Evolutionary conservation across 1,284 basidiomycete genomes (phyloP).

Genomic region (Trametes sp.): DNA sequence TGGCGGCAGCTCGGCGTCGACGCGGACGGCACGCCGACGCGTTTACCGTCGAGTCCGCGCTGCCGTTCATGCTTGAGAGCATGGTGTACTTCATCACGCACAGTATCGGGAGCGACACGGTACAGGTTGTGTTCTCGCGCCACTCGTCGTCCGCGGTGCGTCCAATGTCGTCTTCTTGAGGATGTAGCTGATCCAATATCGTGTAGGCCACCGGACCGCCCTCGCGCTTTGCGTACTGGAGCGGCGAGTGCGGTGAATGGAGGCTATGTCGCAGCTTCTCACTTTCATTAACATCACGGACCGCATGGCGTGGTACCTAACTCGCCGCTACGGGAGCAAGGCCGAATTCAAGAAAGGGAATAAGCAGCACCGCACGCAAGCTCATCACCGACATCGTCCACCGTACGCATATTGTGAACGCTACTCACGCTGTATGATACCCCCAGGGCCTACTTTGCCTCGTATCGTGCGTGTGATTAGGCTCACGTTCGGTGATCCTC

Average conservation of each 20-base stretch:
- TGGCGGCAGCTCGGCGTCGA: neutral
- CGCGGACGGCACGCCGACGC: conserved; percentile 5
- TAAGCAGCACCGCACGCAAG: neutral
- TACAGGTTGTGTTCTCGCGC: conserved; percentile 24
- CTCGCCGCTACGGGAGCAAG: neutral
- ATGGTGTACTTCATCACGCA: conserved; percentile 22
- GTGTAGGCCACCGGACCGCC: conserved; percentile 40
- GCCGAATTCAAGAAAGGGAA: neutral
- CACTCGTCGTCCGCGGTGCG: conserved; percentile 33
- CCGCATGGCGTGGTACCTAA: neutral
- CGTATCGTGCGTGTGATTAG: too few relatives aligned
- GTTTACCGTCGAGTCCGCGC: conserved; percentile 28
- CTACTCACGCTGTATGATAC: neutral
- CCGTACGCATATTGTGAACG: neutral
- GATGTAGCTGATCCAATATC: neutral
- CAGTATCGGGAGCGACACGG: conserved; percentile 22
- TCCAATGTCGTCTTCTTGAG: neutral
- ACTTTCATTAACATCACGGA: conserved; percentile 13
- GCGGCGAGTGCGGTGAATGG: conserved; percentile 39
- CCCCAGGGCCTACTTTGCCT: too few relatives aligned
- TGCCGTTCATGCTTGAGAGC: conserved; percentile 28
- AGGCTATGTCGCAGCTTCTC: neutral
- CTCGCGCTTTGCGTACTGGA: conserved; percentile 43
- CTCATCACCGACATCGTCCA: neutral
- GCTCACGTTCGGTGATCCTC: too few relatives aligned